Percentiles rank a stretch among this genome's conserved stretches.
phyloP scores from a whole-genome alignment of 495 filamentous ascomycete genomes.

The Cercophora newfieldiana region DNA sequence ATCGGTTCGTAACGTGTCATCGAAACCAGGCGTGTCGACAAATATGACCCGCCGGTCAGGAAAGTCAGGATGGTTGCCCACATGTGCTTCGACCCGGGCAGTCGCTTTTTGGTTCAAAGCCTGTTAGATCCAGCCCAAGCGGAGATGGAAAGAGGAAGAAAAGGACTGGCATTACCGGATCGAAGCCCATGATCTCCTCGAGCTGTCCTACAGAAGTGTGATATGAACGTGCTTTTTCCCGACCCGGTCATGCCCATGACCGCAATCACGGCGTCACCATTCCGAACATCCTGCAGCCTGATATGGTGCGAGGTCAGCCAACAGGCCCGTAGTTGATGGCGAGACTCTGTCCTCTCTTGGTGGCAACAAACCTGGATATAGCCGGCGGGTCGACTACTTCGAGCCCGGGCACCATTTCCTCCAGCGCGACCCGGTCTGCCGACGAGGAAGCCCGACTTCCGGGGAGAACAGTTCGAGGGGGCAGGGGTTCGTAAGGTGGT shows the following conservation, averaged over 20 bases:
- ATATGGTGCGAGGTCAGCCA: background rate
- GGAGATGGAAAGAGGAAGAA: background rate
- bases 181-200: conserved; percentile 1
- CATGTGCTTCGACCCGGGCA: conserved; percentile 1
- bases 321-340: background rate
- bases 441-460: background rate
- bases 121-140: background rate
- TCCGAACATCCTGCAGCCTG: conserved; percentile 4
- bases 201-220: conserved; percentile 5
- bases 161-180: background rate
- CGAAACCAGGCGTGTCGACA: conserved; percentile 45
- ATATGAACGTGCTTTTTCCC: conserved; percentile 17
- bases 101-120: background rate
- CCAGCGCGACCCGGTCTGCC: background rate
- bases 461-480: background rate
- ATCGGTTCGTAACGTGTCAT: conserved; percentile 39
- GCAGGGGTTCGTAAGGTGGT: background rate
- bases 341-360: background rate
- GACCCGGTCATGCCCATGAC: conserved; percentile 17
- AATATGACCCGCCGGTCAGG: conserved; percentile 18
- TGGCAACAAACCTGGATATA: background rate
- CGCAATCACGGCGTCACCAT: conserved; percentile 2
- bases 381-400: background rate
- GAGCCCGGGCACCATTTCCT: background rate
- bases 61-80: background rate